These are phyloP conservation scores for Microbotryomycetes sp. DNA, from an alignment of 1,284 basidiomycete species.

Conservation along the genomic window DNA sequence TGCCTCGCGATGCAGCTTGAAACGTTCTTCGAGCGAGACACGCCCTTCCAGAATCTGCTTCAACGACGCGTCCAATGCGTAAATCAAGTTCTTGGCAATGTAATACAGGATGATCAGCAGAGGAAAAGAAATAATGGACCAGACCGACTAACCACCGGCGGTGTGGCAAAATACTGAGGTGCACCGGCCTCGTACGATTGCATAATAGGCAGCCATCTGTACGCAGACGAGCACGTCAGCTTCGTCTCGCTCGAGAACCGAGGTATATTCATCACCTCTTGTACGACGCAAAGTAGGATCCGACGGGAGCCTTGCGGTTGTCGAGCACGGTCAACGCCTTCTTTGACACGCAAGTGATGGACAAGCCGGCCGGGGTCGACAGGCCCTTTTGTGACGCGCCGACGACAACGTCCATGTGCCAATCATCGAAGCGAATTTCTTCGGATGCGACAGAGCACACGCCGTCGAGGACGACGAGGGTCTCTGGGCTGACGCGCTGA, in stretches of 20 bases:
- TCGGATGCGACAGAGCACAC: constrained; percentile 96
- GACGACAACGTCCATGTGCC: constrained; percentile 79
- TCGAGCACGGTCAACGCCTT: constrained; percentile 70
- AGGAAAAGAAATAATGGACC: constrained; percentile 31
- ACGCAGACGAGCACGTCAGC: background rate
- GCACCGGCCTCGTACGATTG: constrained; percentile 66
- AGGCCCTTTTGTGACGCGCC: constrained; percentile 93
- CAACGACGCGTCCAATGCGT: constrained; percentile 78
- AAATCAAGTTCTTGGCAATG: constrained; percentile 66
- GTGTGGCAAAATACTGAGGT: constrained; percentile 87
- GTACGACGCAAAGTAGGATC: constrained; percentile 85
- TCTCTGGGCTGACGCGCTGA: constrained; percentile 70
- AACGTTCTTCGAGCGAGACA: constrained; percentile 68
- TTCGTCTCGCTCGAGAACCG: constrained; percentile 5
- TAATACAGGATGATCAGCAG: background rate
- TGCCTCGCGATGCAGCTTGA: constrained; percentile 65
- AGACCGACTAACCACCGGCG: constrained; percentile 37
- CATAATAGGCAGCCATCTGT: constrained; percentile 85
- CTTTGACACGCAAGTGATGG: constrained; percentile 72
- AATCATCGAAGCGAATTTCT: constrained; percentile 86
- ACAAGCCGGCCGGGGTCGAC: constrained; percentile 87
- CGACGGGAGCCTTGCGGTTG: constrained; percentile 59
- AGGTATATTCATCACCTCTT: constrained; percentile 48
- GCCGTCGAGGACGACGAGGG: constrained; percentile 78
- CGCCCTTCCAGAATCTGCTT: constrained; percentile 56